A percentile compares a stretch with the other conserved stretches of the same genome.
Evolutionary conservation across 768 basidiomycete species (phyloP).

Genomic region (Rhodosporidiobolus odoratus): DNA sequence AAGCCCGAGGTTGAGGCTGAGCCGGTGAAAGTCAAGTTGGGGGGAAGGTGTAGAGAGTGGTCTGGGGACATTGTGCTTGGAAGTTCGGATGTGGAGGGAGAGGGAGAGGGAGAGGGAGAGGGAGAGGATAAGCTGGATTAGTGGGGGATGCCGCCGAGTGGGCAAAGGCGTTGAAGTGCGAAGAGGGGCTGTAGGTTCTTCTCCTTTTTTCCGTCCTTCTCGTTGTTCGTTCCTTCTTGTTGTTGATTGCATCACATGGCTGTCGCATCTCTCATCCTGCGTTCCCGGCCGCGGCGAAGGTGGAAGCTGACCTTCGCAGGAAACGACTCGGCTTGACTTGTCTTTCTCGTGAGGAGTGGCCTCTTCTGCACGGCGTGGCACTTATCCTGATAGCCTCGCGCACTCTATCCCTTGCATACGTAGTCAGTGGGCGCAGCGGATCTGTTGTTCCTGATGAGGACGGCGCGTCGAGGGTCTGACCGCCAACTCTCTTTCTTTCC

Average conservation of each 20-base stretch:
- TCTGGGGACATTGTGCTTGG: slow-evolving; percentile 21
- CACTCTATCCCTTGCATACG: no score
- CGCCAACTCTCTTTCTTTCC: no score
- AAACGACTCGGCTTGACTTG: no score
- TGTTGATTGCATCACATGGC: background rate
- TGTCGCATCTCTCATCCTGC: background rate
- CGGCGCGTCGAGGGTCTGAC: no score
- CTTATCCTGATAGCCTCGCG: no score
- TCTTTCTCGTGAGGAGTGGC: no score
- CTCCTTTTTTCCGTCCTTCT: background rate
- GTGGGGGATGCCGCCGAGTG: slow-evolving; percentile 30
- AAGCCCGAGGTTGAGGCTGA: background rate
- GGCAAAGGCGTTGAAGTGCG: slow-evolving; percentile 12
- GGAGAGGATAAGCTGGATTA: slow-evolving; percentile 25
- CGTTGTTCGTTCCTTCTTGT: background rate
- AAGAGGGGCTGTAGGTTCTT: background rate
- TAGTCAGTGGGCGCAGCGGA: no score
- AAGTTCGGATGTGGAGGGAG: slow-evolving; percentile 26
- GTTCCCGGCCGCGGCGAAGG: background rate
- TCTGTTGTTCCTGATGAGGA: no score
- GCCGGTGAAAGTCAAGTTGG: background rate
- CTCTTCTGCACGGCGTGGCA: no score
- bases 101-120: background rate
- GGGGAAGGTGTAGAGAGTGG: background rate
- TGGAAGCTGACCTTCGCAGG: no score